Percentiles rank a stretch among this genome's conserved stretches.
Conservation (phyloP, 2,329 filamentous ascomycete genomes). For the Fusarium kyushuense region DNA sequence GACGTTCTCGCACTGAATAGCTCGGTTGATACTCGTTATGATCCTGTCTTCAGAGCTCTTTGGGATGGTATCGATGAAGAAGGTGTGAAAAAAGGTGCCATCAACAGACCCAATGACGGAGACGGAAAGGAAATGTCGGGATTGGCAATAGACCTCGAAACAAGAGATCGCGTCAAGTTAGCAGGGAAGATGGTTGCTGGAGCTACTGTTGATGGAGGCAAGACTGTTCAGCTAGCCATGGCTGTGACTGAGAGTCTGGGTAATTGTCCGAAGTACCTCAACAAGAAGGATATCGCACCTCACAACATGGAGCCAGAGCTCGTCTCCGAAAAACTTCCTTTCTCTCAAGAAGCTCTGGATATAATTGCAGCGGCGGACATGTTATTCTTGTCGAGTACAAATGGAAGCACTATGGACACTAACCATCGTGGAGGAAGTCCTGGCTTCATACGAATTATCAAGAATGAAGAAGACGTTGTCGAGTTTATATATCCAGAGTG, state of each 20-base stretch:
- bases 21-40: conserved; percentile 69
- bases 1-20: conserved; percentile 73
- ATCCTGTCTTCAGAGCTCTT: conserved; percentile 77
- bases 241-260: conserved; percentile 79
- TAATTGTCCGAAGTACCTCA: conserved; percentile 90
- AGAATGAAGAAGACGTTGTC: conserved; percentile 61
- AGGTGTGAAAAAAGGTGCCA: conserved; percentile 46
- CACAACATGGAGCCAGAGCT: conserved; percentile 63
- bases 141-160: conserved; percentile 67
- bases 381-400: conserved; percentile 80
- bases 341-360: conserved; percentile 67
- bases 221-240: conserved; percentile 69
- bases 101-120: conserved; percentile 56
- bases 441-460: conserved; percentile 78
- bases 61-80: conserved; percentile 64
- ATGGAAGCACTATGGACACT: conserved; percentile 80
- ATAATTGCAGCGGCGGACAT: conserved; percentile 76
- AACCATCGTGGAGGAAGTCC: conserved; percentile 82
- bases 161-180: conserved; percentile 77
- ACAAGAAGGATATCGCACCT: conserved; percentile 73
- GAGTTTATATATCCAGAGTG: conserved; percentile 82
- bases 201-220: conserved; percentile 57
- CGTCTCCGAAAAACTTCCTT: conserved; percentile 53
- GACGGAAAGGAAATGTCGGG: conserved; percentile 57
- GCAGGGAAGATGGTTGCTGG: conserved; percentile 77